Evolutionary conservation across 768 basidiomycete genomes (phyloP), one percentile per base, ranked within the genome.

Genomic region (Mycena rosella): DNA sequence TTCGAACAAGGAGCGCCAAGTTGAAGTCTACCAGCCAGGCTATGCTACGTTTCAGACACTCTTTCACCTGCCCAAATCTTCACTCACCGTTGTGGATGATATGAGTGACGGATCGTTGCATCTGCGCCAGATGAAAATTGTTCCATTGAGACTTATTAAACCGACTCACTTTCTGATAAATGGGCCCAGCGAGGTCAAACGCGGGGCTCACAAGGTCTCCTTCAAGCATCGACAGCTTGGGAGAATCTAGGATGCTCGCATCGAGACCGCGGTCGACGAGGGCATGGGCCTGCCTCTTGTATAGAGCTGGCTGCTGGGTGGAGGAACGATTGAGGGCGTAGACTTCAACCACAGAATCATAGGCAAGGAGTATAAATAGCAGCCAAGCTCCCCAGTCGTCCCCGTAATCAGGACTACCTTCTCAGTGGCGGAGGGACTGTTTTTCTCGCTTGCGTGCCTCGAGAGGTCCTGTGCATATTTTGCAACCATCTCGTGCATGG

Each of bases 1-100:
- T 55, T 81, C 79, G 58, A 79, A 79, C 5, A 78, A 77, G 4
- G 5, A 82, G 60, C 0, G 75, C 62, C 5, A 78, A 36, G 56
- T 78, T 81, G 68, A 80, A 81, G 59, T 81, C 69, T n/a, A 81
- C 77, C 0, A 65, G 75, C 79, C 79, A 81, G 17, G 79, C 80
- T 78, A 27, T 47, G 3, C 4, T 30, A 14, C 9, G 36, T 29
- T 22, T 22, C 13, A 38, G 47, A 14, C 34, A 60, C 2, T 11
- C n/a, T 48, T 57, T 30, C 22, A 17, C 55, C 26, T 27, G 7
- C 3, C 2, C 36, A 24, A 29, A 44, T 14, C 1, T 13, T 14
- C 5, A 22, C 42, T 49, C 22, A 80, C 79, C 79, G 26, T 78
- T 80, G 72, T 83, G 80, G 11, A 82, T 78, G 68, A 84, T 74